A percentile compares a stretch with the other conserved stretches of the same genome.
Conservation (phyloP, 495 filamentous ascomycete species). For the Lepidopterella palustris region DNA sequence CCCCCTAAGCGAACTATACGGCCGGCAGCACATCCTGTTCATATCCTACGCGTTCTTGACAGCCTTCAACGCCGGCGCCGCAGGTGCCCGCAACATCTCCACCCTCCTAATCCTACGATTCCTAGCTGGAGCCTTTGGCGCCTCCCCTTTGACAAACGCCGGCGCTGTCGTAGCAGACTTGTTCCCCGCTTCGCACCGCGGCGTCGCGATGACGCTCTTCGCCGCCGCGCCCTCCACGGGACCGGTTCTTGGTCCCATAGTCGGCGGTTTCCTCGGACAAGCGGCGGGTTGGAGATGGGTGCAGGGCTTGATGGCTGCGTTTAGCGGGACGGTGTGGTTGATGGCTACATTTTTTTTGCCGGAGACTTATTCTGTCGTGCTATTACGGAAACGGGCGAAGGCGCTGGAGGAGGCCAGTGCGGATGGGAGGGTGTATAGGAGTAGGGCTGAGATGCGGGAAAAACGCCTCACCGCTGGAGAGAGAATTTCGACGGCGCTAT, state of each 20-base stretch:
- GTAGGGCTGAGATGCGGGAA: slow-evolving; percentile 34
- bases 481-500: slow-evolving; percentile 33
- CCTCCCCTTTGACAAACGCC: slow-evolving; percentile 37
- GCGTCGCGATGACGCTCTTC: slow-evolving; percentile 37
- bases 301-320: slow-evolving; percentile 40
- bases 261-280: slow-evolving; percentile 37
- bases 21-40: slow-evolving; percentile 49
- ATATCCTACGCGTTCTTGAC: slow-evolving; percentile 43
- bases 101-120: slow-evolving; percentile 38
- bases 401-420: slow-evolving; percentile 47
- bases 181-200: slow-evolving; percentile 36
- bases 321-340: slow-evolving; percentile 53
- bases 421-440: slow-evolving; percentile 50
- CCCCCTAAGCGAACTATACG: slow-evolving; percentile 51
- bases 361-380: slow-evolving; percentile 56
- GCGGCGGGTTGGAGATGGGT: slow-evolving; percentile 39
- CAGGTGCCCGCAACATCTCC: slow-evolving; percentile 34
- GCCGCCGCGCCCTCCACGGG: slow-evolving; percentile 38
- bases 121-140: slow-evolving; percentile 37
- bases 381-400: slow-evolving; percentile 49
- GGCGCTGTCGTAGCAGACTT: slow-evolving; percentile 41
- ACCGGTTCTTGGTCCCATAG: slow-evolving; percentile 36
- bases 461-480: slow-evolving; percentile 35
- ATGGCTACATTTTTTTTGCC: slow-evolving; percentile 47
- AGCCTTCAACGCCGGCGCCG: slow-evolving; percentile 38